Conservation (phyloP, 2,329 filamentous ascomycete species). For the Ascochyta fabae region DNA sequence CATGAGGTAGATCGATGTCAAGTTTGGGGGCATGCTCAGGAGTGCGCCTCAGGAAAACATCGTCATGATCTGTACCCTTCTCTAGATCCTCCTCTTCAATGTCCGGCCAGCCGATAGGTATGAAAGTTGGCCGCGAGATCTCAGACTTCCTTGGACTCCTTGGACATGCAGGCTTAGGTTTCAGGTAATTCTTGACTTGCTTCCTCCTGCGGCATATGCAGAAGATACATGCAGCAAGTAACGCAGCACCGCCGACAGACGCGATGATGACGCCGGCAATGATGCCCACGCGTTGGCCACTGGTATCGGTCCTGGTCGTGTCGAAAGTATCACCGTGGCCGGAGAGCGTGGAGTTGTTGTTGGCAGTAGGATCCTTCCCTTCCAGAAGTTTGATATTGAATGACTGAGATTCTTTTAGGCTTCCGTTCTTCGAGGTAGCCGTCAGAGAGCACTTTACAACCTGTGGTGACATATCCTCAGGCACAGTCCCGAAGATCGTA, state of each 20-base stretch:
- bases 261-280: conserved; percentile 42
- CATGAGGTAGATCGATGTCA: conserved; percentile 40
- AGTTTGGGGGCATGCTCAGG: conserved; percentile 51
- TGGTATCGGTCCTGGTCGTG: conserved; percentile 5
- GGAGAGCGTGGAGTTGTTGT: conserved; percentile 11
- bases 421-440: conserved; percentile 44
- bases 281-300: conserved; percentile 25
- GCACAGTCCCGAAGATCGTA: conserved; percentile 58
- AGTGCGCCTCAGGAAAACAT: conserved; percentile 21
- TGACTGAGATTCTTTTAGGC: conserved; percentile 48
- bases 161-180: conserved; percentile 25
- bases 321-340: conserved; percentile 15
- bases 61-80: conserved; percentile 41
- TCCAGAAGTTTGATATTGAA: conserved; percentile 52
- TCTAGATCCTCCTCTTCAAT: conserved; percentile 46
- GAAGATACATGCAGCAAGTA: conserved; percentile 33
- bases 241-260: conserved; percentile 35
- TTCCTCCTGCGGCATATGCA: conserved; percentile 34
- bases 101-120: conserved; percentile 37
- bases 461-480: conserved; percentile 48
- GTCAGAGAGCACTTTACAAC: conserved; percentile 53
- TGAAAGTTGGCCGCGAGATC: conserved; percentile 52
- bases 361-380: conserved; percentile 5
- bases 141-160: conserved; percentile 42
- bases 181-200: conserved; percentile 28